A percentile compares a stretch with the other conserved stretches of the same genome.
Conservation (phyloP, 495 filamentous ascomycete genomes). For the Daldinia concentrica region DNA sequence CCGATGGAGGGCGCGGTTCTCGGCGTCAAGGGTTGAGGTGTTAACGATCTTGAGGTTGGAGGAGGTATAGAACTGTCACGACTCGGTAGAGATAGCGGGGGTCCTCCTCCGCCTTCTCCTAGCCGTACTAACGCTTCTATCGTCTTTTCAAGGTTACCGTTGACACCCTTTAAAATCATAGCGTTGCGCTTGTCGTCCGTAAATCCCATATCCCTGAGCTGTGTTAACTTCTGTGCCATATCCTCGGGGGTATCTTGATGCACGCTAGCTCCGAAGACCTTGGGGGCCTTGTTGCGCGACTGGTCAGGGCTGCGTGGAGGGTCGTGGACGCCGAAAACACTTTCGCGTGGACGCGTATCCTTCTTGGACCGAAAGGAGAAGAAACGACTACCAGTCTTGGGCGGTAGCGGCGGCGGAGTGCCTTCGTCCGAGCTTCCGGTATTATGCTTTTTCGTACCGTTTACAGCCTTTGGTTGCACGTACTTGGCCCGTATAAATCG, state of each 20-base stretch:
- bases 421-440: constrained; percentile 62
- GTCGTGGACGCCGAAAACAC: constrained; percentile 24
- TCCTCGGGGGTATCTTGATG: constrained; percentile 51
- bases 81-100: constrained; percentile 50
- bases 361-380: constrained; percentile 67
- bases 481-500: constrained; percentile 95
- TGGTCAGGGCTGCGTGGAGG: constrained; percentile 42
- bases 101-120: constrained; percentile 69
- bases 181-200: constrained; percentile 81
- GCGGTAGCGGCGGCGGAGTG: constrained; percentile 81
- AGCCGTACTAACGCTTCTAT: constrained; percentile 83
- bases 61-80: constrained; percentile 46
- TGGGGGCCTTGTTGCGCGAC: constrained; percentile 66
- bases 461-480: constrained; percentile 59
- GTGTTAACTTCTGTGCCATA: constrained; percentile 74
- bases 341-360: constrained; percentile 51
- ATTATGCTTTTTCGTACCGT: constrained; percentile 51
- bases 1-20: constrained; percentile 42
- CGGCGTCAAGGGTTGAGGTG: constrained; percentile 47
- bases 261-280: constrained; percentile 73
- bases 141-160: constrained; percentile 83
- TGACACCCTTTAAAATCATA: constrained; percentile 77
- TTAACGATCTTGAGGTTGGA: constrained; percentile 55
- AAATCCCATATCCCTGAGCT: constrained; percentile 92
- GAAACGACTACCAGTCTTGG: constrained; percentile 81